Percentiles rank a stretch among this genome's conserved stretches.
Conservation (phyloP, 176 grass and related monocot species). For the Tillandsia fasciculata region DNA sequence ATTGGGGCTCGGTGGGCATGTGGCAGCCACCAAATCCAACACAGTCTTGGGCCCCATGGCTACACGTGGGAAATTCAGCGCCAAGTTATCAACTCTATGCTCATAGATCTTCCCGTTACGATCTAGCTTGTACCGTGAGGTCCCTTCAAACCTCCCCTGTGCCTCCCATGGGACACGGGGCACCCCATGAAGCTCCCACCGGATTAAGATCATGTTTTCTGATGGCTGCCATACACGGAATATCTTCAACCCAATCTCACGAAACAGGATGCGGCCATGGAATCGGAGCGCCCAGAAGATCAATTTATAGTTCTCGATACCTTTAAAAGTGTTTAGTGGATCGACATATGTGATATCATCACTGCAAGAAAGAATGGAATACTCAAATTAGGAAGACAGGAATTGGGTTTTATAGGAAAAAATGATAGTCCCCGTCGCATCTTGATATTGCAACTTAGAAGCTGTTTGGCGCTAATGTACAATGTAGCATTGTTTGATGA, state of each 20-base stretch:
- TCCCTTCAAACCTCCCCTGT: constrained; percentile 74
- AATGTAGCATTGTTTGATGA: too few species aligned
- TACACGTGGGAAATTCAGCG: constrained; percentile 68
- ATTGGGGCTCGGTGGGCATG: constrained; percentile 55
- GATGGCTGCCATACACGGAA: constrained; percentile 76
- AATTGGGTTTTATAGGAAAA: neutral
- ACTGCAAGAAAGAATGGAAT: constrained; percentile 29
- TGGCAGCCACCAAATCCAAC: constrained; percentile 53
- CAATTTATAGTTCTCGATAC: constrained; percentile 81
- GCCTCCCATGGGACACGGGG: constrained; percentile 92
- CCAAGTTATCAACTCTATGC: constrained; percentile 96
- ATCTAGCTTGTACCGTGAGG: constrained; percentile 76
- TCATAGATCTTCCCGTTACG: constrained; percentile 93
- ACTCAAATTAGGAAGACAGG: neutral
- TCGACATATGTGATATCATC: constrained; percentile 87
- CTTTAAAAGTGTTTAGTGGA: constrained; percentile 73
- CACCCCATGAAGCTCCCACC: constrained; percentile 73
- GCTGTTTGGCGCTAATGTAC: too few species aligned
- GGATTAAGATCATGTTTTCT: constrained; percentile 79
- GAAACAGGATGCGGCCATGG: constrained; percentile 65
- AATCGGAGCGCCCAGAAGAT: constrained; percentile 95
- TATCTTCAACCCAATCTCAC: constrained; percentile 65
- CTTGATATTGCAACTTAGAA: constrained; percentile 3
- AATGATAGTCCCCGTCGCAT: neutral
- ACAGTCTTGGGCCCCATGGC: constrained; percentile 39